A percentile compares a stretch with the other conserved stretches of the same genome.
These are phyloP conservation scores for Apophysomyces trapeziformis DNA, from an alignment of 371 early-diverging fungal genomes.

Conservation along the genomic window DNA sequence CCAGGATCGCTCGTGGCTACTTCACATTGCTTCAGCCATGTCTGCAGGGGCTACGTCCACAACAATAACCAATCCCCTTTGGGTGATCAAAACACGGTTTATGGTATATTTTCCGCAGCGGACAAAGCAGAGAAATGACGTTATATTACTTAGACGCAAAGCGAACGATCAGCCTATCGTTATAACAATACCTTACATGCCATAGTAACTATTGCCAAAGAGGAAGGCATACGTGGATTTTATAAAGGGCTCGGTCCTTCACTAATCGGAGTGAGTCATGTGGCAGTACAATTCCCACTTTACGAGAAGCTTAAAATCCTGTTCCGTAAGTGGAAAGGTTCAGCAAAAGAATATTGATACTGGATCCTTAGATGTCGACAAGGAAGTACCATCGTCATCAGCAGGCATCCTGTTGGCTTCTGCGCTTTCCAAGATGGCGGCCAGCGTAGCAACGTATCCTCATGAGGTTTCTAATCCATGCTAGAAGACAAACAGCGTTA, in stretches of 20 bases:
- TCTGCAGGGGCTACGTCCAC: conserved; percentile 85
- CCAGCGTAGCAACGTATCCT: conserved; percentile 89
- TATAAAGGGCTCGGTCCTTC: conserved; percentile 93
- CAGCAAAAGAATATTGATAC: not conserved
- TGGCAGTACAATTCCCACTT: conserved; percentile 93
- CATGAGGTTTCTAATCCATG: conserved; percentile 34
- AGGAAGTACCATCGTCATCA: conserved; percentile 36
- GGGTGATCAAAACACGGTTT: conserved; percentile 93
- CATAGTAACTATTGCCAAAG: conserved; percentile 64
- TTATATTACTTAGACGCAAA: conserved; percentile 64
- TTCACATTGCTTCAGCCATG: conserved; percentile 88
- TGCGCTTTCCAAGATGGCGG: conserved; percentile 86
- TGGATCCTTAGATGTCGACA: conserved; percentile 22
- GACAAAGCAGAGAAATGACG: not conserved
- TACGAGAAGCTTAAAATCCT: conserved; percentile 87
- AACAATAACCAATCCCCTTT: conserved; percentile 84
- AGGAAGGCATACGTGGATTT: conserved; percentile 79
- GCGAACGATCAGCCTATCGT: conserved; percentile 64
- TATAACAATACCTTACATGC: conserved; percentile 79
- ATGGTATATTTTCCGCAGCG: conserved; percentile 61
- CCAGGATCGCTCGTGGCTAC: conserved; percentile 55
- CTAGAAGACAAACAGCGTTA: conserved; percentile 16
- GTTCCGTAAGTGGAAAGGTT: conserved; percentile 51
- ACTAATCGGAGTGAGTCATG: conserved; percentile 91
- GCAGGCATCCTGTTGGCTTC: conserved; percentile 78